These are phyloP conservation scores for Candida incommunis DNA, from an alignment of 805 yeast species.

Conservation along the genomic window DNA sequence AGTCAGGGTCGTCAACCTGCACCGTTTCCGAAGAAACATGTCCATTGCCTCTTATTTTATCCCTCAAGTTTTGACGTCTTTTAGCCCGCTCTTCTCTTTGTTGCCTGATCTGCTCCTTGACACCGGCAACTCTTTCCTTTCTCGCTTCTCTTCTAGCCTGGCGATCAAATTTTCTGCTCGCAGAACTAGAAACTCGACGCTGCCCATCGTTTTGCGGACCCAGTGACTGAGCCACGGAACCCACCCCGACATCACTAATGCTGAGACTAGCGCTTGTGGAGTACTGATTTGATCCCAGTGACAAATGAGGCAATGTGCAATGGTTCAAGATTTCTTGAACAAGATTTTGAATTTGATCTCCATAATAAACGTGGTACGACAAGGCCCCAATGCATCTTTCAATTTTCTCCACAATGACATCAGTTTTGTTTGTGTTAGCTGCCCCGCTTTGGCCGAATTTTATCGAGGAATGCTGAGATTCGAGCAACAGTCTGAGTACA, in stretches of 20 bases:
- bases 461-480: conserved; percentile 16
- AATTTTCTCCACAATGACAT: conserved; percentile 1
- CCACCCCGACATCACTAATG: neutral
- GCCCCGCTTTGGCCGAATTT: conserved; percentile 3
- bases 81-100: neutral
- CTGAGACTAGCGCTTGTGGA: neutral
- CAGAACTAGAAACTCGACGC: neutral
- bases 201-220: too few relatives aligned
- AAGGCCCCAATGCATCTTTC: conserved; percentile 47
- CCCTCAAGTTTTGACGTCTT: neutral
- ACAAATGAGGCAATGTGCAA: conserved; percentile 8
- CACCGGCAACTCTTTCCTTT: neutral
- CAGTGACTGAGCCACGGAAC: too few relatives aligned
- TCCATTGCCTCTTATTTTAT: neutral
- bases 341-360: conserved; percentile 77
- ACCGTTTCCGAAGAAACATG: neutral
- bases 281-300: conserved; percentile 2
- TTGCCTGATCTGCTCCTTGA: neutral
- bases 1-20: neutral
- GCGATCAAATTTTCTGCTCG: neutral
- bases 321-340: conserved; percentile 42
- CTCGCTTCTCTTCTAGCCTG: neutral
- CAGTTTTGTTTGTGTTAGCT: neutral
- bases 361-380: conserved; percentile 67
- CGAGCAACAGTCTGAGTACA: conserved; percentile 35